Evolutionary conservation across 306 rosid species (phyloP).

Genomic region (Medicago truncatula): DNA sequence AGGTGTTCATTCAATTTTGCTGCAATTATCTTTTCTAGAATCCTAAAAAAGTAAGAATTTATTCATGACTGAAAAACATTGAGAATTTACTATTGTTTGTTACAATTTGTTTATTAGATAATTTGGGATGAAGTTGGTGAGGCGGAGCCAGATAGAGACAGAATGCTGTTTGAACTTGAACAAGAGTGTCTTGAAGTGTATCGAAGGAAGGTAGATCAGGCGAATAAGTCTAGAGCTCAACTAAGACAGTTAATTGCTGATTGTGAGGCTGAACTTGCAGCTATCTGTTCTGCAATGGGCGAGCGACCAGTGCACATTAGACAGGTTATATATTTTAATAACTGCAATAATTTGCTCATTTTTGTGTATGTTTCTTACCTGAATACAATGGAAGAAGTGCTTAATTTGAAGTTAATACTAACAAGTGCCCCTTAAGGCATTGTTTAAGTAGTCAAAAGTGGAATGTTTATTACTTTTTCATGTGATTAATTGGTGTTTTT

Average conservation of each 20-base stretch:
- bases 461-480: too few species aligned
- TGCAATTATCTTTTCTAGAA: background rate
- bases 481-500: too few species aligned
- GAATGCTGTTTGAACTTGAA: conserved; percentile 86
- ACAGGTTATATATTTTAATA: conserved; percentile 66
- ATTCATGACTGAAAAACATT: background rate
- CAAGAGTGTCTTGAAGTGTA: conserved; percentile 95
- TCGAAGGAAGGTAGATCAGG: conserved; percentile 87
- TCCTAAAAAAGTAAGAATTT: background rate
- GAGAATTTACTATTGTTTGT: conserved; percentile 14
- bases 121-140: conserved; percentile 98
- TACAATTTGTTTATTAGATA: conserved; percentile 54
- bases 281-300: conserved; percentile 97
- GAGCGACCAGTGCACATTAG: conserved; percentile 89
- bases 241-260: conserved; percentile 94
- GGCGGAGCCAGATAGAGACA: conserved; percentile 77
- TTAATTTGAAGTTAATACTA: background rate
- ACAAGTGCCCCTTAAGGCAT: too few species aligned
- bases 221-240: conserved; percentile 87
- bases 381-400: conserved; percentile 1
- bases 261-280: conserved; percentile 88
- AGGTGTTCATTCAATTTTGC: conserved; percentile 61
- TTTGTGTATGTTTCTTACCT: background rate
- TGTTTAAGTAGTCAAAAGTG: too few species aligned
- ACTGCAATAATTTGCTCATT: conserved; percentile 15